Evolutionary conservation across 345 rosid genomes (phyloP), one percentile per base, ranked within the genome.

Genomic region (Anacardium occidentale): DNA sequence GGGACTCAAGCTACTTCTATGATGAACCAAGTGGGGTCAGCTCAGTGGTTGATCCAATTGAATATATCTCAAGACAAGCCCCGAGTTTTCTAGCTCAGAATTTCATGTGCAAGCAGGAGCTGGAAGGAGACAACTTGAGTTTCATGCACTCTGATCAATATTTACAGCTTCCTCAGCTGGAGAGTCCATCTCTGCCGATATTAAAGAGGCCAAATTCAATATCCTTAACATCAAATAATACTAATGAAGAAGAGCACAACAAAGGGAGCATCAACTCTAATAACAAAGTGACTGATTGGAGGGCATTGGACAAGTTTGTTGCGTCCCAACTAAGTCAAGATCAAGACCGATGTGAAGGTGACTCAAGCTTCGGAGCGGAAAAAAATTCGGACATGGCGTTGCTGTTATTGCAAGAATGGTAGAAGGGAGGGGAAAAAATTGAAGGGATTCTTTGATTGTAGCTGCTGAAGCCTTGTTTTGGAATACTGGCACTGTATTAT

Each of bases 261-360:
- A 67, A 70, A 44, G 66, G 64, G 8, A 57, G 65, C 68, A 80
- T 72, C 65, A 66, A 12, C 59, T 82, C 60, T 55, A 44, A 12
- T 10, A 82, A 80, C 75, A 79, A 71, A 69, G 90, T 88, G 57
- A 91, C 93, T 0, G 97, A 91, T 32, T 93, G 98, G 98, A 88
- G 96, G 79, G 88, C 85, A 3, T 81, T 91, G 20, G 98, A 93
- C 75, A 89, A 87, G 85, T 91, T 93, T 69, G 97, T 93, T 57
- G 98, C 96, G n/a, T 89, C 98, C 7, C 97, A 93, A 71, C 64
- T 91, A 79, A 93, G 93, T 71, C 95, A 90, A 57, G 98, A 88
- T 18, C 53, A 50, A 76, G 89, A 88, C 13, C 70, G 80, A 62
- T 84, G 72, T 24, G 69, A 78, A 67, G 81, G 73, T 66, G 42